Base-by-base conservation (phyloP, 305 asterid genomes). In the Stenogyne calaminthoides region DNA sequence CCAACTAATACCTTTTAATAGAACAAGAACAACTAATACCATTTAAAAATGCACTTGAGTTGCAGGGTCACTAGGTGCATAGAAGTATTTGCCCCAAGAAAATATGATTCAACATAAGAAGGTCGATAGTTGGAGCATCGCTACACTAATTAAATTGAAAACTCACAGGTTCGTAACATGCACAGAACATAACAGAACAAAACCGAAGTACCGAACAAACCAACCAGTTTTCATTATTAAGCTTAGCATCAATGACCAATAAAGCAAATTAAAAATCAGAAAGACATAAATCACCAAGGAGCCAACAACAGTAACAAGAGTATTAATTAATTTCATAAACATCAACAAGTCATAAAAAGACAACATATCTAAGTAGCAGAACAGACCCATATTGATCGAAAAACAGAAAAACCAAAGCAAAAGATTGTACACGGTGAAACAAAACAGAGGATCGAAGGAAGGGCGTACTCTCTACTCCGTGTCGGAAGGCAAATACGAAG, bases 401-500 rank as follows among this genome's bases (percentile, higher is more conserved):
- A 34, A 39, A 64, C 69, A 51, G 56, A 49, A 63, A 56, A 59
- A 20, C 46, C 7, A 42, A 37, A 3, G 51, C 74, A 70, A 29
- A 64, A 32, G 7, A 32, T 32, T 32, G 36, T 32, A 32, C 36
- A 32, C 7, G 44, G 8, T n/a, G 47, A 9, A 16, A 5, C 25
- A 52, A 37, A 72, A 49, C 39, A 3, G 67, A 65, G 70, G 73
- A 72, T 55, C 49, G 64, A 72, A 34, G 15, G 64, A 72, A 34
- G 15, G 73, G 77, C 63, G 44, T 71, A 74, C 74, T 16, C 72
- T 67, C 80, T 82, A 79, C 29, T 79, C 80, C 1, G 78, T 79
- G 20, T 79, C 84, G 5, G 78, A 82, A 61, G 84, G 73, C 76
- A 67, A 74, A 80, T 64, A 76, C 70, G 86, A 66, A 16, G 80